Evolutionary conservation across 805 yeast genomes (phyloP).

Genomic region (Metschnikowia cubensis): DNA sequence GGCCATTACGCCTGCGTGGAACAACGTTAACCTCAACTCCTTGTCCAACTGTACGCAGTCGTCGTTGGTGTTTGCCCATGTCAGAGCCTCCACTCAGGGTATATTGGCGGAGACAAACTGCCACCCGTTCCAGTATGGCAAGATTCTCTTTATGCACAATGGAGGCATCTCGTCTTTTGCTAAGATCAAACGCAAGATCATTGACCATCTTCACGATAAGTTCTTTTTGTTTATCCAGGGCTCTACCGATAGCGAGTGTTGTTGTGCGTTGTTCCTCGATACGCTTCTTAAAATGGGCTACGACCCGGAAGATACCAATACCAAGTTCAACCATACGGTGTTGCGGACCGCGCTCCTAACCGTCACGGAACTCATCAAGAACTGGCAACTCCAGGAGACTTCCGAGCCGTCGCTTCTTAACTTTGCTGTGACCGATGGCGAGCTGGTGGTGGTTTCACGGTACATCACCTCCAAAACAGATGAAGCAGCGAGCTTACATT

Average conservation of each 20-base stretch:
- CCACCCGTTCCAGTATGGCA: constrained; percentile 89
- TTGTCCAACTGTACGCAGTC: constrained; percentile 86
- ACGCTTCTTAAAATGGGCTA: constrained; percentile 70
- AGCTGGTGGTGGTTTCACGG: constrained; percentile 77
- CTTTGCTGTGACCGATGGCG: constrained; percentile 94
- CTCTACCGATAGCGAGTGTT: constrained; percentile 92
- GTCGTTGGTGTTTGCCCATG: constrained; percentile 86
- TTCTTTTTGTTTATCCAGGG: constrained; percentile 84
- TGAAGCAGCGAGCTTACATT: constrained; percentile 95
- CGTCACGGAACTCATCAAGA: constrained; percentile 71
- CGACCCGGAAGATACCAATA: constrained; percentile 48
- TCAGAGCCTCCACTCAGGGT: constrained; percentile 94
- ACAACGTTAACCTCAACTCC: constrained; percentile 82
- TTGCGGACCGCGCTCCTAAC: constrained; percentile 65
- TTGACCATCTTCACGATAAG: constrained; percentile 72
- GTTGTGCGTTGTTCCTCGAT: constrained; percentile 84
- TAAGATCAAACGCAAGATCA: constrained; percentile 66
- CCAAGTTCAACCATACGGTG: constrained; percentile 46
- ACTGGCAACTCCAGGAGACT: constrained; percentile 69
- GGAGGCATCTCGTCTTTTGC: constrained; percentile 80
- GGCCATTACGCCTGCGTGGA: constrained; percentile 99
- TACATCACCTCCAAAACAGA: constrained; percentile 86
- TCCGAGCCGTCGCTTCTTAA: constrained; percentile 75
- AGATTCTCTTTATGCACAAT: constrained; percentile 94
- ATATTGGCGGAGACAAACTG: constrained; percentile 92